phyloP scores from a whole-genome alignment of 2,329 filamentous ascomycete species.

The Trichoderma arundinaceum region DNA sequence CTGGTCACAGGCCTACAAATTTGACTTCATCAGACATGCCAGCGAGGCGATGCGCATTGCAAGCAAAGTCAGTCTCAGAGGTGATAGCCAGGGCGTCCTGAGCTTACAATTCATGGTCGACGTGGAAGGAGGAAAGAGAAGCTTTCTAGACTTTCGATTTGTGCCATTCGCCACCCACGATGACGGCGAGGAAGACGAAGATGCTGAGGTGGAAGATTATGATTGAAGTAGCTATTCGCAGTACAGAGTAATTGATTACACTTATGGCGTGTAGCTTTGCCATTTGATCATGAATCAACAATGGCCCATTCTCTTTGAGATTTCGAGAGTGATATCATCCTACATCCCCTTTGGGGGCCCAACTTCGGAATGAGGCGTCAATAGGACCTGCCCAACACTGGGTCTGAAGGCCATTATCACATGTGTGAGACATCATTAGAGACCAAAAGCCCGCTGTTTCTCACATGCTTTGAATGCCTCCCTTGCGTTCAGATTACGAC shows the following conservation, averaged over 20 bases:
- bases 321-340: neutral
- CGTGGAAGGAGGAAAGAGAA: conserved; percentile 70
- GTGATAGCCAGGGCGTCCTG: conserved; percentile 86
- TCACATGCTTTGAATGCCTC: conserved; percentile 16
- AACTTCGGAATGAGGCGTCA: neutral
- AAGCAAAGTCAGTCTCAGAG: conserved; percentile 88
- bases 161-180: conserved; percentile 73
- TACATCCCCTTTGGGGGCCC: neutral
- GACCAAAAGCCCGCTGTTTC: conserved; percentile 16
- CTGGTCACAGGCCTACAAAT: conserved; percentile 79
- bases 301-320: neutral
- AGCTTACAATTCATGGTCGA: conserved; percentile 98
- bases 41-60: conserved; percentile 91
- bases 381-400: neutral
- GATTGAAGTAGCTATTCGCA: neutral
- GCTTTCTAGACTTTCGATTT: conserved; percentile 83
- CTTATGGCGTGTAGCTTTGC: neutral
- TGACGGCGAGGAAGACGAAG: conserved; percentile 43
- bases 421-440: conserved; percentile 29
- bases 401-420: conserved; percentile 10
- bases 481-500: conserved; percentile 13
- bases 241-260: neutral
- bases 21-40: conserved; percentile 82
- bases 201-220: conserved; percentile 5
- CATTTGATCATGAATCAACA: neutral